Base-by-base conservation (phyloP, 2,329 filamentous ascomycete species). In the Clarireedia hainanense region DNA sequence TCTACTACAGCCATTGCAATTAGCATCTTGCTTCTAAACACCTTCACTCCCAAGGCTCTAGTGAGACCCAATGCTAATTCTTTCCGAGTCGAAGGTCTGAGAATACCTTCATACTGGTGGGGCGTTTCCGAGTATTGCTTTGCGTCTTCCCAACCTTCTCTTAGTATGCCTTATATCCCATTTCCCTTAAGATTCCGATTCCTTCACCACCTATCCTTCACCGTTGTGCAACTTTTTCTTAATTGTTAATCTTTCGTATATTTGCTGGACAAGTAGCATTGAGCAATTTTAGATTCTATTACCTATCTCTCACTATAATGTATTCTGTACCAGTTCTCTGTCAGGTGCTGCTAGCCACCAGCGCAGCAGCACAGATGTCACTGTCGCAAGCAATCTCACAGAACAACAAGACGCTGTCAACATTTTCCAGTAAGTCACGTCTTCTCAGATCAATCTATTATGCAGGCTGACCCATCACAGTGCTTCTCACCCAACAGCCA, bases 261-360 rank as follows among this genome's bases (percentile, higher is more conserved):
- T 42, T 49, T 55, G 52, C 52, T 47, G 52, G n/a, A 36, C 46
- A 55, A 24, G 27, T 43, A 55, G 14, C 37, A 4, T 36, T 20
- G 17, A 55, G 26, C 50, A 50, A 43, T 43, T 43, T 36, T 55
- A 50, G 52, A 55, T 50, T 37, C 46, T 50, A 50, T 55, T 55
- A 27, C 36, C 26, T 26, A 12, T 14, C 24, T 34, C 50, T 24
- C 37, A 50, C 42, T 50, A 55, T 48, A 27, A 55, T 55, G 52
- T 50, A 55, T 55, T 40, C 52, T 14, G 5, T 30, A 52, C 24
- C 46, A 43, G 5, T 55, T 23, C 40, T 55, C 34, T 55, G 46
- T 5, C 17, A 50, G 23, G 46, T 20, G 9, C 26, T 50, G 15
- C 26, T 55, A 4, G 46, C 46, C 46, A 24, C 46, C 10, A 36